phyloP scores from a whole-genome alignment of 2,329 filamentous ascomycete species.

The Aspergillus sp. region DNA sequence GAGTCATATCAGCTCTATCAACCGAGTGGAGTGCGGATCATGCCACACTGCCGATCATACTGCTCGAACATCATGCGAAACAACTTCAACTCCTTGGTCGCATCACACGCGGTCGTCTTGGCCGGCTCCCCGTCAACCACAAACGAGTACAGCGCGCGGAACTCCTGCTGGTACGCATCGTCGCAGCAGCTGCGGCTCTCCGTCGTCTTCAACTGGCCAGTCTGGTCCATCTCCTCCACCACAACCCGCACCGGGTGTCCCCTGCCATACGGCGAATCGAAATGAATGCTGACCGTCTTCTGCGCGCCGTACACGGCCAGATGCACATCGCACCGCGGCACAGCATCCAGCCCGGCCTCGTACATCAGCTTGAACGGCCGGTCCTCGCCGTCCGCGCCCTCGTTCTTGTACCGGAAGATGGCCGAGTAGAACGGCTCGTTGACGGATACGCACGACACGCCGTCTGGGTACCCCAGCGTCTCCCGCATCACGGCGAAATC shows the following conservation, averaged over 20 bases:
- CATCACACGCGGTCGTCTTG: conserved; percentile 29
- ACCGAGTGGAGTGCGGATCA: conserved; percentile 25
- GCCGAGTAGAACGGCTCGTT: conserved; percentile 35
- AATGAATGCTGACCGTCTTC: conserved; percentile 47
- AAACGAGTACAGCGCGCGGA: conserved; percentile 28
- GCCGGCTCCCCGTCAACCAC: conserved; percentile 17
- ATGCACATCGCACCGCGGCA: conserved; percentile 37
- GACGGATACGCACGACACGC: conserved; percentile 37
- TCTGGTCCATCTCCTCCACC: conserved; percentile 22
- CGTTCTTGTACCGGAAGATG: conserved; percentile 24
- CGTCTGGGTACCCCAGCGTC: conserved; percentile 41
- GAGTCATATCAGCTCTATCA: conserved; percentile 6
- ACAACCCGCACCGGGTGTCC: conserved; percentile 43
- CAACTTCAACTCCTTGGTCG: conserved; percentile 27
- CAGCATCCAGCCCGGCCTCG: conserved; percentile 46
- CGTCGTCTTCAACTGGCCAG: conserved; percentile 17
- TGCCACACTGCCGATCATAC: conserved; percentile 27
- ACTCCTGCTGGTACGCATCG: conserved; percentile 29
- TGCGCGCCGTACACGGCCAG: conserved; percentile 41
- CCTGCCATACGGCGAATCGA: conserved; percentile 52
- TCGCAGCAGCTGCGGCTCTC: conserved; percentile 25
- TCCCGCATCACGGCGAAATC: conserved; percentile 49
- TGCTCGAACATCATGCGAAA: conserved; percentile 27
- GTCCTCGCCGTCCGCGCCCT: conserved; percentile 7
- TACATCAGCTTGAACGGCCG: conserved; percentile 45